Conservation (phyloP, 805 yeast species). For the Starmerella stigmatis region DNA sequence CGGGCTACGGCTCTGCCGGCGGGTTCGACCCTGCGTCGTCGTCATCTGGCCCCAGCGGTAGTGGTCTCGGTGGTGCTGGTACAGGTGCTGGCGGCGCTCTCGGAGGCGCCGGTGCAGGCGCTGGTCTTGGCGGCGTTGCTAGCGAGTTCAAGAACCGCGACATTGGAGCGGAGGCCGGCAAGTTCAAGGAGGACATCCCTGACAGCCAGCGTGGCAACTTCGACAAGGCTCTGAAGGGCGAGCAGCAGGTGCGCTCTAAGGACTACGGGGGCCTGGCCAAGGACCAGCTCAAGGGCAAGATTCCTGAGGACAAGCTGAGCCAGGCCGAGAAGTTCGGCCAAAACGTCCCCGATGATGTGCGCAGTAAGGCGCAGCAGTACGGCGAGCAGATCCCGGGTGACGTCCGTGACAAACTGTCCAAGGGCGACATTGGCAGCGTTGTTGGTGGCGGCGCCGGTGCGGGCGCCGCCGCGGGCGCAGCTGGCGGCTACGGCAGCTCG, state of each 20-base stretch:
- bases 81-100: constrained; percentile 20
- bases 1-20: neutral
- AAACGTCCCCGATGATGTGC: constrained; percentile 8
- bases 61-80: constrained; percentile 7
- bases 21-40: constrained; percentile 6
- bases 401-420: constrained; percentile 10
- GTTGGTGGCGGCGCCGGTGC: constrained; percentile 16
- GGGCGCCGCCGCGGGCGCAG: constrained; percentile 11
- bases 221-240: constrained; percentile 4
- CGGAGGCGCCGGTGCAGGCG: constrained; percentile 11
- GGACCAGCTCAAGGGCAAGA: neutral
- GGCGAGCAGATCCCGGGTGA: constrained; percentile 8
- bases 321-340: neutral
- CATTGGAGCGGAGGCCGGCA: neutral
- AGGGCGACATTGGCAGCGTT: constrained; percentile 11
- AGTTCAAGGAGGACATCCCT: constrained; percentile 5
- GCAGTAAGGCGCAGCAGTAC: neutral
- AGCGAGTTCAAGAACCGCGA: neutral
- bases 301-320: neutral
- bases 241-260: neutral
- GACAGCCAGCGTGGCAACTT: constrained; percentile 11
- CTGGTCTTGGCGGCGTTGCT: constrained; percentile 16
- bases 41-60: constrained; percentile 17
- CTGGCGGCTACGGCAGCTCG: constrained; percentile 3
- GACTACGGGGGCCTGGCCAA: constrained; percentile 5